These are phyloP conservation scores for Vitis hybrid DNA, from an alignment of 177 flowering plant species.

Conservation along the genomic window DNA sequence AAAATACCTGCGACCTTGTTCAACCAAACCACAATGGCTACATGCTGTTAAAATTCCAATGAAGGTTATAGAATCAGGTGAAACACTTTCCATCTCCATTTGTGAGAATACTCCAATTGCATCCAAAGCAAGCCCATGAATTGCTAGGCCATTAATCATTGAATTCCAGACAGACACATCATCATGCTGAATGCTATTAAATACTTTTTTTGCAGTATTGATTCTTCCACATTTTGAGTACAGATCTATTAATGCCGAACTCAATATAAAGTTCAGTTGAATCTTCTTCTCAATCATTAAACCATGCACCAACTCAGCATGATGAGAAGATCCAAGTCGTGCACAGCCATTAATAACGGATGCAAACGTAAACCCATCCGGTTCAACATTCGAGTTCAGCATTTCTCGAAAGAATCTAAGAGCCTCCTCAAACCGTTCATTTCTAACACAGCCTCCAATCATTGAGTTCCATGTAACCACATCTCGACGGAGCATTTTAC, in stretches of 20 bases:
- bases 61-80: conserved; percentile 73
- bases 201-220: conserved; percentile 46
- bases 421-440: conserved; percentile 45
- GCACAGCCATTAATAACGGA: conserved; percentile 55
- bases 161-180: conserved; percentile 76
- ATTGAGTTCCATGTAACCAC: conserved; percentile 57
- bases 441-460: conserved; percentile 51
- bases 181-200: conserved; percentile 23
- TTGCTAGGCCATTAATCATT: conserved; percentile 69
- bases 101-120: conserved; percentile 47
- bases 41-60: conserved; percentile 65
- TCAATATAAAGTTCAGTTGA: conserved; percentile 48
- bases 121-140: conserved; percentile 67
- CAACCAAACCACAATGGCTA: conserved; percentile 72
- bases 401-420: conserved; percentile 42
- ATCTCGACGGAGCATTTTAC: conserved; percentile 30
- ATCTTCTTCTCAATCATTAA: conserved; percentile 42
- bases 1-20: conserved; percentile 51
- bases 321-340: conserved; percentile 39
- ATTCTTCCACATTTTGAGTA: conserved; percentile 74
- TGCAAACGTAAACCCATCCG: conserved; percentile 73
- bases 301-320: conserved; percentile 53
- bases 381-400: conserved; percentile 45
- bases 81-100: conserved; percentile 52
- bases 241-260: conserved; percentile 67